Conservation (phyloP, 2,329 filamentous ascomycete genomes). For the Drechslerella dactyloides region DNA sequence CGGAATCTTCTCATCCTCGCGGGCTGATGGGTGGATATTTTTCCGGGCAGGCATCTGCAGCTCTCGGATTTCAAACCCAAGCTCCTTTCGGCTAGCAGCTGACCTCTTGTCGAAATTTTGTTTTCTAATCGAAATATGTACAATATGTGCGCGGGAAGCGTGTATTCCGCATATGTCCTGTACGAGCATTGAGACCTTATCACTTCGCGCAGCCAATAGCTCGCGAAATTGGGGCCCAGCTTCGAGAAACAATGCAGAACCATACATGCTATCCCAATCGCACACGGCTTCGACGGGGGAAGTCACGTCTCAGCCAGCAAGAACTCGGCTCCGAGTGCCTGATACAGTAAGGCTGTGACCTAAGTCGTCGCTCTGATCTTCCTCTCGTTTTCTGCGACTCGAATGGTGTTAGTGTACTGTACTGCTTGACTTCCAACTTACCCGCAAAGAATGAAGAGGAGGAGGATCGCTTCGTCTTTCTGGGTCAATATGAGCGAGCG, state of each 20-base stretch:
- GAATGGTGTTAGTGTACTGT: slow-evolving; percentile 35
- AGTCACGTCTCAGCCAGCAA: slow-evolving; percentile 50
- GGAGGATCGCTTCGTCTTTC: slow-evolving; percentile 36
- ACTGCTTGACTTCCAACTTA: slow-evolving; percentile 42
- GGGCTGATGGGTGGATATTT: slow-evolving; percentile 48
- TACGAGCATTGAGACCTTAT: slow-evolving; percentile 49
- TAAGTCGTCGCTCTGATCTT: slow-evolving; percentile 11
- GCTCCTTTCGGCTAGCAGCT: slow-evolving; percentile 44
- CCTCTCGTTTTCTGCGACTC: slow-evolving; percentile 13
- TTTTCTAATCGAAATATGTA: slow-evolving; percentile 43
- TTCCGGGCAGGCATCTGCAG: slow-evolving; percentile 30
- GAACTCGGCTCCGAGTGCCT: slow-evolving; percentile 36
- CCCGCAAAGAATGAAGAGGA: too few species aligned
- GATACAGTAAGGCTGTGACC: slow-evolving; percentile 43
- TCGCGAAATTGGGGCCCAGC: slow-evolving; percentile 28
- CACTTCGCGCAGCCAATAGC: slow-evolving; percentile 23
- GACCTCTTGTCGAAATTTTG: slow-evolving; percentile 33
- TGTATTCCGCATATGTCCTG: slow-evolving; percentile 19
- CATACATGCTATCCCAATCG: slow-evolving; percentile 26
- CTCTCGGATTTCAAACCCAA: slow-evolving; percentile 41
- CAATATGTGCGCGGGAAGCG: not conserved
- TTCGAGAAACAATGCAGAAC: slow-evolving; percentile 47
- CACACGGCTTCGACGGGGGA: slow-evolving; percentile 43
- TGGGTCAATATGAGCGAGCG: slow-evolving; percentile 39
- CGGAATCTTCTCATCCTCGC: slow-evolving; percentile 34